Evolutionary conservation across 1,284 basidiomycete genomes (phyloP).

Genomic region (Kwoniella shivajii): DNA sequence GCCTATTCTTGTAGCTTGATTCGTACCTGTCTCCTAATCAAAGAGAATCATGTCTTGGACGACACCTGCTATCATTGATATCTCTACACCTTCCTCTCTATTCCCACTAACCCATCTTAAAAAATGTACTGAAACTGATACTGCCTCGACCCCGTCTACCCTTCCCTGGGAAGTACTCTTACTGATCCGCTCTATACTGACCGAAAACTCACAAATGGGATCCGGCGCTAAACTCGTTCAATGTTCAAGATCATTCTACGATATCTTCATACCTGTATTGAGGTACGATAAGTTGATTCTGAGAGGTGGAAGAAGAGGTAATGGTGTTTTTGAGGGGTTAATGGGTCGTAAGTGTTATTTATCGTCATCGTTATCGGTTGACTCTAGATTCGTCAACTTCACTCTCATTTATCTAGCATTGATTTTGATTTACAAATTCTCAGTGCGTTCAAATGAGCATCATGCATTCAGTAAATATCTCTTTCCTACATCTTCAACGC

Average conservation of each 20-base stretch:
- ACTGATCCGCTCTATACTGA: neutral
- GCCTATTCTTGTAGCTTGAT: too few relatives aligned
- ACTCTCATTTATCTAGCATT: too few relatives aligned
- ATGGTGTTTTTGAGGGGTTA: neutral
- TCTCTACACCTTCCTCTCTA: too few relatives aligned
- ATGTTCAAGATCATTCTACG: neutral
- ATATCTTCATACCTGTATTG: slow-evolving; percentile 2
- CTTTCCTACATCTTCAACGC: neutral
- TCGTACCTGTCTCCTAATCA: too few relatives aligned
- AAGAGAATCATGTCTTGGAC: too few relatives aligned
- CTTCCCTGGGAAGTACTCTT: slow-evolving; percentile 1
- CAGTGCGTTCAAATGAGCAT: too few relatives aligned
- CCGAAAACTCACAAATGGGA: neutral
- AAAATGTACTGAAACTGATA: too few relatives aligned
- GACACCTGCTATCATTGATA: too few relatives aligned
- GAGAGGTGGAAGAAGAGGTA: neutral
- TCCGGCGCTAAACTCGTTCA: neutral
- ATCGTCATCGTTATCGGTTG: neutral
- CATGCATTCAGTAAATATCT: neutral
- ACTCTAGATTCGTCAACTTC: too few relatives aligned
- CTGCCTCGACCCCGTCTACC: too few relatives aligned
- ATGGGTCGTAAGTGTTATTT: neutral
- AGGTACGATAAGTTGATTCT: neutral
- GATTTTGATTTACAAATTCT: too few relatives aligned
- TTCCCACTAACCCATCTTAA: too few relatives aligned